Evolutionary conservation across 2,329 filamentous ascomycete genomes (phyloP), one percentile per base, ranked within the genome.

Genomic region (Fusarium incarnatum): DNA sequence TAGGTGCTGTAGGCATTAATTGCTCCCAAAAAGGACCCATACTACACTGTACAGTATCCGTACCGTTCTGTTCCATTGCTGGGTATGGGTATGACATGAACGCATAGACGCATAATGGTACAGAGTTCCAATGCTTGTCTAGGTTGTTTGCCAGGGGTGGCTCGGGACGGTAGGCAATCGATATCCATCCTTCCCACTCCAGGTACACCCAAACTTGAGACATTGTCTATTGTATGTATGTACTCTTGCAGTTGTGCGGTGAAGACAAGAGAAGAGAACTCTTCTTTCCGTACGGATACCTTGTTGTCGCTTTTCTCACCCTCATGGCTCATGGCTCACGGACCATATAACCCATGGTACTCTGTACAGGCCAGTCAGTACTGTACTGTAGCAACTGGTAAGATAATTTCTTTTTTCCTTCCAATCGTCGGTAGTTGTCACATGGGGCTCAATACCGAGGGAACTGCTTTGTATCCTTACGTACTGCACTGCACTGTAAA

Each of bases 401-500:
- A 49, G 54, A 59, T 52, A 42, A 32, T 67, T 75, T 64, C 58
- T 73, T 75, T 72, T 72, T 55, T 45, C 34, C 55, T 32, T 70
- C 56, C 60, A 56, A 61, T 56, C 53, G 53, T 53, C 73, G 73
- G 73, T 75, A 75, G 73, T 72, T 75, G 60, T 63, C 48, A 52
- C 48, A 41, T 48, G 49, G 49, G 37, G 49, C 49, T 53, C 20
- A 53, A 53, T 42, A 53, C 48, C 32, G 49, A 42, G 34, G 25
- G 37, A 37, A 53, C 34, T 53, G 34, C 18, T 53, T 15, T 48
- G 25, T 30, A 32, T 32, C 27, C 13, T 16, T 20, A 22, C 46
- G n/a, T 20, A 46, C 20, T 37, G 34, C 34, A 46, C 20, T 37
- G 34, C 34, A 37, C 18, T 37, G 18, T 23, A 28, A 28, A n/a